Conservation (phyloP, 108 stramenopile species). For the Asterionellopsis glacialis region DNA sequence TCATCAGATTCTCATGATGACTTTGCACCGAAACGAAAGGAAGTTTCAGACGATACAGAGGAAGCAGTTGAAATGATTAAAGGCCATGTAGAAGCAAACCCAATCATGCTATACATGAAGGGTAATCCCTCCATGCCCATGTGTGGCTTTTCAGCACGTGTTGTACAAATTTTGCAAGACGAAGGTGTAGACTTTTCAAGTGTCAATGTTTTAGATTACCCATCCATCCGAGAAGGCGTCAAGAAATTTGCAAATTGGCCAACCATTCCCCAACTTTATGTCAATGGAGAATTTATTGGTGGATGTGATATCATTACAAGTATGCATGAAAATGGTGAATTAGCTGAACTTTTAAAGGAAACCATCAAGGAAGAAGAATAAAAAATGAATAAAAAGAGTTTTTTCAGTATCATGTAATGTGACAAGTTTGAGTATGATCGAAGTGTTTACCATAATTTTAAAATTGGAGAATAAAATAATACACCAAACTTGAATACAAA, state of each 20-base stretch:
- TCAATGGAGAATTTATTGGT: constrained; percentile 95
- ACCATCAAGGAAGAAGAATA: constrained; percentile 13
- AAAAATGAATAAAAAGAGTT: neutral
- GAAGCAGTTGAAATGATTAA: constrained; percentile 58
- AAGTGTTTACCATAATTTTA: no score
- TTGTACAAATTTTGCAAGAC: constrained; percentile 83
- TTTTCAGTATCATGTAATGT: no score
- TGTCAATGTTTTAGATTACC: constrained; percentile 98
- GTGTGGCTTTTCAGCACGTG: constrained; percentile 96
- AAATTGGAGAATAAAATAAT: no score
- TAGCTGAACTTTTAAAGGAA: constrained; percentile 74
- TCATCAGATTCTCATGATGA: constrained; percentile 66
- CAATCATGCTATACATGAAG: constrained; percentile 99
- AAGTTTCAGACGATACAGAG: constrained; percentile 38
- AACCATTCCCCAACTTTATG: constrained; percentile 95
- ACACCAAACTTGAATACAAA: no score
- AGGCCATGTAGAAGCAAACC: constrained; percentile 69
- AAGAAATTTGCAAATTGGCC: constrained; percentile 88
- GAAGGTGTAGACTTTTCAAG: constrained; percentile 89
- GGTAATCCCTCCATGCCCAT: constrained; percentile 92
- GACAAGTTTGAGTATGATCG: no score
- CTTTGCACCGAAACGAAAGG: constrained; percentile 80
- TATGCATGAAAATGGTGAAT: constrained; percentile 91
- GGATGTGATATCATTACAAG: constrained; percentile 93
- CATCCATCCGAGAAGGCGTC: constrained; percentile 93